These are phyloP conservation scores for Cicer yamashitae DNA, from an alignment of 306 rosid genomes.

Conservation along the genomic window DNA sequence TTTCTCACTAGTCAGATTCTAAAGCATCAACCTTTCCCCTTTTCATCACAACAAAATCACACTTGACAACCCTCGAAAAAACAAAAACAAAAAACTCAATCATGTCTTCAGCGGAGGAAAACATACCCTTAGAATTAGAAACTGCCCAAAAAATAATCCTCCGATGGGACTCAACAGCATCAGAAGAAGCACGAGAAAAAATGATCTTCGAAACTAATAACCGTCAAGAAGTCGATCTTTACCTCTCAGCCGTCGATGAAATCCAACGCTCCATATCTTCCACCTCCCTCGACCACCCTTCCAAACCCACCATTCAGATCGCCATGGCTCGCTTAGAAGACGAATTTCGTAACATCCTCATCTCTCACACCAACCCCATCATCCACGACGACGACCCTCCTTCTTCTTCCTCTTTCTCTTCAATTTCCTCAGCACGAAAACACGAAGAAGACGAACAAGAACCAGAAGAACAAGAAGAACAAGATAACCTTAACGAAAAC, in stretches of 20 bases:
- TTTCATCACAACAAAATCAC: too few relatives aligned
- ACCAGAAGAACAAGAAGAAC: not conserved
- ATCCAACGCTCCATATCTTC: constrained; percentile 83
- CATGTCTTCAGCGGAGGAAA: constrained; percentile 66
- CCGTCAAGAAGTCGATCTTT: constrained; percentile 74
- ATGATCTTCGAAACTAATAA: constrained; percentile 83
- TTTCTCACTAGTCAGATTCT: constrained; percentile 28
- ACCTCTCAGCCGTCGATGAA: constrained; percentile 88
- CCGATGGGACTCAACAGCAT: constrained; percentile 94
- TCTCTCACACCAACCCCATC: constrained; percentile 72
- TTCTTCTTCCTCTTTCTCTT: constrained; percentile 30
- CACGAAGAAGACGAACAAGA: constrained; percentile 11
- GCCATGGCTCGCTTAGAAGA: constrained; percentile 98
- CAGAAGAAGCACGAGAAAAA: constrained; percentile 77
- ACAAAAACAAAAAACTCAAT: not conserved
- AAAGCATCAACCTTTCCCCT: constrained; percentile 12
- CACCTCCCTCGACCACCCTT: constrained; percentile 53
- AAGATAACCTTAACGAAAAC: not conserved
- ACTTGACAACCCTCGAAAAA: not conserved
- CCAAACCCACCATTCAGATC: constrained; percentile 78
- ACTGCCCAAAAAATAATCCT: constrained; percentile 81
- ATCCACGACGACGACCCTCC: constrained; percentile 45
- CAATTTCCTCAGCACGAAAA: not conserved
- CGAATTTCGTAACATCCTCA: constrained; percentile 89
- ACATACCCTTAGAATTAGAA: constrained; percentile 52